These are phyloP conservation scores for Xylariaceae sp. DNA, from an alignment of 2,329 filamentous ascomycete species.

Conservation along the genomic window DNA sequence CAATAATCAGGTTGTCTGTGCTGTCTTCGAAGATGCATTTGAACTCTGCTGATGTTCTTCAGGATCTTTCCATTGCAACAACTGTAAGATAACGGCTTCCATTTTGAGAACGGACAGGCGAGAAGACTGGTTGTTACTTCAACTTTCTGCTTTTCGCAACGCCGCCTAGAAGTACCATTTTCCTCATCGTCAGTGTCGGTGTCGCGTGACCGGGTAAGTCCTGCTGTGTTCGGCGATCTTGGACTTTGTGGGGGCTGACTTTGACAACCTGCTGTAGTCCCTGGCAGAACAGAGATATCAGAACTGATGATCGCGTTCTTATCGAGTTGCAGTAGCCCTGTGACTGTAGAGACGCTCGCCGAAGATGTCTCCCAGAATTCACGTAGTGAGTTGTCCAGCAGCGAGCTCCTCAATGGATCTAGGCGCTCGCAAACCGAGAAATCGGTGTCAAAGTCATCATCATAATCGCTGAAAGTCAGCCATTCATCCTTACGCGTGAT, in stretches of 20 bases:
- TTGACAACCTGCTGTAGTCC: background rate
- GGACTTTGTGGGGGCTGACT: background rate
- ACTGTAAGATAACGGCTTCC: conserved; percentile 17
- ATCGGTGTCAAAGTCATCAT: conserved; percentile 8
- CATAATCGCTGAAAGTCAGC: conserved; percentile 1
- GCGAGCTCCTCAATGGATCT: background rate
- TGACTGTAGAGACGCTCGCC: background rate
- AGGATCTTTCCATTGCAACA: conserved; percentile 15
- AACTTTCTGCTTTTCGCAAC: background rate
- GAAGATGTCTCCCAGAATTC: background rate
- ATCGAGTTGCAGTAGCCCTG: background rate
- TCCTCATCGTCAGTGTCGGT: background rate
- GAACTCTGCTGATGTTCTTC: conserved; percentile 18
- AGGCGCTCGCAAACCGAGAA: background rate
- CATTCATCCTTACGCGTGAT: too few relatives aligned
- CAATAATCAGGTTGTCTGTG: conserved; percentile 15
- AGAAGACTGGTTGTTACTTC: background rate
- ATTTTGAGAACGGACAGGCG: conserved; percentile 21
- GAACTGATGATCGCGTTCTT: background rate
- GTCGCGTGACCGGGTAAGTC: background rate
- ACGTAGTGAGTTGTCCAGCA: background rate
- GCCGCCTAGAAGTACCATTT: background rate
- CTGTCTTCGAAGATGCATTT: conserved; percentile 18
- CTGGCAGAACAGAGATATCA: background rate
- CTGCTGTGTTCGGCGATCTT: background rate